phyloP scores from a whole-genome alignment of 495 filamentous ascomycete species.

The Penicillium fimorum region DNA sequence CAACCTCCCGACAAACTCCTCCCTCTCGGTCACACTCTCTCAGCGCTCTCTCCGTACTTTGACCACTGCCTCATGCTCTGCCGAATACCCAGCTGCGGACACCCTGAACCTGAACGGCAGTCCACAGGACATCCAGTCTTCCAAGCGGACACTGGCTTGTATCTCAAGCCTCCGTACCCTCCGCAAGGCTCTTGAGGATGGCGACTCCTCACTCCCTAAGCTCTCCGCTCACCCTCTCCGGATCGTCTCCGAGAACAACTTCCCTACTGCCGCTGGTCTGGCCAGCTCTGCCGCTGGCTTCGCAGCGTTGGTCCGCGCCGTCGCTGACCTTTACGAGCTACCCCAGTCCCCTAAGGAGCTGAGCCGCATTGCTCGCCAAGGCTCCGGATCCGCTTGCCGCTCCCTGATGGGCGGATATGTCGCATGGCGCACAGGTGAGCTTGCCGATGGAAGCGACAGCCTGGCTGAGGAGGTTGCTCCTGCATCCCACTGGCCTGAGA shows the following conservation, averaged over 20 bases:
- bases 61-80: slow-evolving; percentile 90
- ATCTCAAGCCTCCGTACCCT: slow-evolving; percentile 79
- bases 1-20: slow-evolving; percentile 97
- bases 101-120: slow-evolving; percentile 81
- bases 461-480: slow-evolving; percentile 82
- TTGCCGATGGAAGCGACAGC: slow-evolving; percentile 76
- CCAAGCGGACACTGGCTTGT: slow-evolving; percentile 86
- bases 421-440: slow-evolving; percentile 77
- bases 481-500: slow-evolving; percentile 86
- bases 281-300: slow-evolving; percentile 92
- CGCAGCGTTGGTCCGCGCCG: slow-evolving; percentile 87
- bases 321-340: slow-evolving; percentile 88
- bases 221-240: slow-evolving; percentile 71
- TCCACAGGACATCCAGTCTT: slow-evolving; percentile 72
- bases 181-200: slow-evolving; percentile 68
- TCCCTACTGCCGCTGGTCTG: slow-evolving; percentile 96
- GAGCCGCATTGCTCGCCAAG: slow-evolving; percentile 87
- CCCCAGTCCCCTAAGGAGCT: slow-evolving; percentile 75
- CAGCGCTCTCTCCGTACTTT: slow-evolving; percentile 91
- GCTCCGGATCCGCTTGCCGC: slow-evolving; percentile 90
- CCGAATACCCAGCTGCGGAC: slow-evolving; percentile 66
- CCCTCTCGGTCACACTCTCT: slow-evolving; percentile 91
- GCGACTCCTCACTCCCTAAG: slow-evolving; percentile 69
- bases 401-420: slow-evolving; percentile 93
- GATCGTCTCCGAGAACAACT: slow-evolving; percentile 94